Base-by-base conservation (phyloP, 106 monocot genomes). In the Narthecium ossifragum region DNA sequence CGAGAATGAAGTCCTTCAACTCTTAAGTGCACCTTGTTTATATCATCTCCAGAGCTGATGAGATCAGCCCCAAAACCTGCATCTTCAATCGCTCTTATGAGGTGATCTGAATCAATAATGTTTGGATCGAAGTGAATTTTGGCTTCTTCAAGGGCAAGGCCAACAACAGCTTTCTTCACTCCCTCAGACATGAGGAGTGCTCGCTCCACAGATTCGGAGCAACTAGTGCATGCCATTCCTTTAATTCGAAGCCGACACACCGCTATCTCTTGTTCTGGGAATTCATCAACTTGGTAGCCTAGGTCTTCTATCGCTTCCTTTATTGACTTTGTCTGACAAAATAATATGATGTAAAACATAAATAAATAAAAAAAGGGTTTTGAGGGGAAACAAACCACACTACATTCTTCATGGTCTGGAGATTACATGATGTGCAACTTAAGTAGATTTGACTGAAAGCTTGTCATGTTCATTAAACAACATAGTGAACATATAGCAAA, bases 151-250 rank as follows among this genome's bases (percentile, higher is more conserved):
- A 93, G 84, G 14, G 92, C 80, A 79, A 93, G 84, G 23, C 92
- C 92, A 54, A 93, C 92, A 24, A 82, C 57, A 69, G 85, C 88
- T 68, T 80, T 93, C 51, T 93, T 93, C 10, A 93, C 88, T 41
- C 92, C 92, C 70, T 72, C 53, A 53, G 72, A 75, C 75, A 69
- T 77, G 25, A 49, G 67, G 46, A 93, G 79, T 43, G 81, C 68
- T 60, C 72, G 66, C 48, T 92, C 92, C 41, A 92, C 62, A 31
- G 88, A 88, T 79, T 92, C 92, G 27, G 92, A 92, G 52, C 92
- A 93, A 27, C 88, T 93, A 22, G 92, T 88, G 61, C 92, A 93
- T 51, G 79, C 76, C 88, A 93, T 93, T 76, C 92, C 88, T 68
- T 93, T 88, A 31, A 93, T 85, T 59, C 72, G 74, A 64, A 93